phyloP scores from a whole-genome alignment of 805 yeast species.

The Kazachstania psychrophila region DNA sequence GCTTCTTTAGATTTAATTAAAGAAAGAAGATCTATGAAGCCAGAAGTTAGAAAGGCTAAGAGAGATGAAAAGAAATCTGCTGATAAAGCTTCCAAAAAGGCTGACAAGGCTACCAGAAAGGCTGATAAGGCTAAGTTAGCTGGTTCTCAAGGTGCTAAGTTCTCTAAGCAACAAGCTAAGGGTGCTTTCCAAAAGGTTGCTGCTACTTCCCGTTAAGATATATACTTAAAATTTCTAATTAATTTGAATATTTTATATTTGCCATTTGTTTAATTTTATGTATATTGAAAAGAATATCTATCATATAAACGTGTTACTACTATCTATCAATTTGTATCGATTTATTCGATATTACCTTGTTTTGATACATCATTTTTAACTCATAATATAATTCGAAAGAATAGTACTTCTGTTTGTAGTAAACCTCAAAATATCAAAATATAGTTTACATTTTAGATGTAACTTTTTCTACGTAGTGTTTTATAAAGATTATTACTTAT shows the following conservation, averaged over 20 bases:
- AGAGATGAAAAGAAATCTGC: conserved; percentile 82
- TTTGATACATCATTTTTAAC: too few species aligned
- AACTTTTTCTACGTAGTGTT: not conserved
- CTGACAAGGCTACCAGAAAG: conserved; percentile 89
- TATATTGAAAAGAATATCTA: conserved; percentile 2
- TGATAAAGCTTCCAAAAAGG: conserved; percentile 84
- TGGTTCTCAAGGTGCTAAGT: conserved; percentile 65
- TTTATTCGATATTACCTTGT: too few species aligned
- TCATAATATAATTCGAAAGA: too few species aligned
- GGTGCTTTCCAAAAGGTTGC: conserved; percentile 97
- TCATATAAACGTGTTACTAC: not conserved
- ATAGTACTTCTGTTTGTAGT: too few species aligned
- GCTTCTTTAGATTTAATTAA: conserved; percentile 97
- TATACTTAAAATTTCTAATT: conserved; percentile 5
- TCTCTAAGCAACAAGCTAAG: conserved; percentile 94
- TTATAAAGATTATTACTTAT: too few species aligned
- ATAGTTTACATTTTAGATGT: too few species aligned
- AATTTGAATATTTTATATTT: conserved; percentile 3
- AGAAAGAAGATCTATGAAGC: conserved; percentile 93
- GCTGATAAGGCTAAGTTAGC: conserved; percentile 80
- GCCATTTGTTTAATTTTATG: conserved; percentile 5
- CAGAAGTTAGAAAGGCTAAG: conserved; percentile 96
- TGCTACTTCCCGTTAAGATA: conserved; percentile 87
- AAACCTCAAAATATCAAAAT: too few species aligned
- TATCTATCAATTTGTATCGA: too few species aligned